Conservation (phyloP, 768 basidiomycete species). For the Gymnopilus dilepis region DNA sequence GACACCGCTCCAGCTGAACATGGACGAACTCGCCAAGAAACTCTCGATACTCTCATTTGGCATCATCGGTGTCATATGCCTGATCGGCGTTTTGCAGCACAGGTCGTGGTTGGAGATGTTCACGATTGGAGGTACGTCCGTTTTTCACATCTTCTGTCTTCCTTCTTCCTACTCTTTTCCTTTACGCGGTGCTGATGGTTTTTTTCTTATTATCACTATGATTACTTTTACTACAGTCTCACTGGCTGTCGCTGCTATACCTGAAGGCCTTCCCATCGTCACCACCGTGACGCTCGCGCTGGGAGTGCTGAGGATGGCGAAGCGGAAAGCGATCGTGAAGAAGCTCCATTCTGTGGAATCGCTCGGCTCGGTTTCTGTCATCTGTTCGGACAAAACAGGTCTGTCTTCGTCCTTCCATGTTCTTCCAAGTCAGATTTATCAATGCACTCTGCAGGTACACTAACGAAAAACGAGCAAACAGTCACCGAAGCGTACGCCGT, state of each 20-base stretch:
- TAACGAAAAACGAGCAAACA: constrained; percentile 96
- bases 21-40: constrained; percentile 96
- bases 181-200: too few species aligned
- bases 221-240: constrained; percentile 65
- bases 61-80: constrained; percentile 92
- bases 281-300: constrained; percentile 97
- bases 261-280: constrained; percentile 95
- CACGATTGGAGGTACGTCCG: constrained; percentile 87
- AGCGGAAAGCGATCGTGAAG: constrained; percentile 95
- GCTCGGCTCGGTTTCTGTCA: constrained; percentile 93
- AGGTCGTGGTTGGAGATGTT: constrained; percentile 98
- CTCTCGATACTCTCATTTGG: constrained; percentile 90
- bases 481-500: constrained; percentile 88
- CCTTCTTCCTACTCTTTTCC: too few species aligned
- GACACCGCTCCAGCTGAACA: constrained; percentile 89
- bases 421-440: neutral
- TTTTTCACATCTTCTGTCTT: too few species aligned
- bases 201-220: too few species aligned
- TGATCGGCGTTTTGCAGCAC: constrained; percentile 86
- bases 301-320: constrained; percentile 93
- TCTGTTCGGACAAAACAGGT: constrained; percentile 98
- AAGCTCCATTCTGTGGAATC: constrained; percentile 95
- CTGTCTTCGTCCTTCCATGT: constrained; percentile 19
- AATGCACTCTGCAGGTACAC: constrained; percentile 61
- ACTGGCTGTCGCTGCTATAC: constrained; percentile 97